phyloP scores from a whole-genome alignment of 345 rosid species.

The Kernera saxatilis region DNA sequence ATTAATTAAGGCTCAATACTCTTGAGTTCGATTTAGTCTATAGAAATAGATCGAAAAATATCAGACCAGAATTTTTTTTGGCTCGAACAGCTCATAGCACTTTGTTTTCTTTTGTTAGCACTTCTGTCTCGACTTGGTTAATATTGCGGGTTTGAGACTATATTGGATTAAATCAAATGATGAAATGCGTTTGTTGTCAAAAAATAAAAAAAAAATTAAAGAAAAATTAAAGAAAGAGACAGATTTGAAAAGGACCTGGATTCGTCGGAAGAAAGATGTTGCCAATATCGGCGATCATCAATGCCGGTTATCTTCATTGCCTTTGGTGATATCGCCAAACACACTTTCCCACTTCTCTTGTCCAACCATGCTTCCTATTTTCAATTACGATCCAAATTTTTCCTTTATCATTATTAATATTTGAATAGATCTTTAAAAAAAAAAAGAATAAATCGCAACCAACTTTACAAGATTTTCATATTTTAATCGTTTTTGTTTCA shows the following conservation, averaged over 20 bases:
- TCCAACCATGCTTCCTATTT: slow-evolving; percentile 77
- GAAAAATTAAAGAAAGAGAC: background rate
- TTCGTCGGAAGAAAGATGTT: slow-evolving; percentile 64
- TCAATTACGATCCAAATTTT: slow-evolving; percentile 15
- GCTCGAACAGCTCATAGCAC: too few species aligned
- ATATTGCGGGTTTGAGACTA: too few species aligned
- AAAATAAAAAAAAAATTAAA: too few species aligned
- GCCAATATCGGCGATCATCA: slow-evolving; percentile 93
- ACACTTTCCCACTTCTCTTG: slow-evolving; percentile 59
- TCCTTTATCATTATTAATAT: slow-evolving; percentile 5
- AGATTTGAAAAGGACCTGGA: slow-evolving; percentile 50
- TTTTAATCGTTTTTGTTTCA: background rate
- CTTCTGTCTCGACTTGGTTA: too few species aligned
- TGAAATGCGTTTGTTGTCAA: too few species aligned
- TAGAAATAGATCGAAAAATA: too few species aligned
- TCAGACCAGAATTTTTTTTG: too few species aligned
- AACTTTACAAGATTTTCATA: background rate
- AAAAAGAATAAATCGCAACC: background rate
- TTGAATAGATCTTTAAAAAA: too few species aligned
- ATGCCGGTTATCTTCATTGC: slow-evolving; percentile 81
- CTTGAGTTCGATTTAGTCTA: too few species aligned
- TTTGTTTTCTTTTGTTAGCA: too few species aligned
- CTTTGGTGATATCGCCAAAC: slow-evolving; percentile 63
- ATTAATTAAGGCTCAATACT: too few species aligned
- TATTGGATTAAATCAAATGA: too few species aligned